Conservation (phyloP, 2,329 filamentous ascomycete genomes). For the Boeremia lycopersici region DNA sequence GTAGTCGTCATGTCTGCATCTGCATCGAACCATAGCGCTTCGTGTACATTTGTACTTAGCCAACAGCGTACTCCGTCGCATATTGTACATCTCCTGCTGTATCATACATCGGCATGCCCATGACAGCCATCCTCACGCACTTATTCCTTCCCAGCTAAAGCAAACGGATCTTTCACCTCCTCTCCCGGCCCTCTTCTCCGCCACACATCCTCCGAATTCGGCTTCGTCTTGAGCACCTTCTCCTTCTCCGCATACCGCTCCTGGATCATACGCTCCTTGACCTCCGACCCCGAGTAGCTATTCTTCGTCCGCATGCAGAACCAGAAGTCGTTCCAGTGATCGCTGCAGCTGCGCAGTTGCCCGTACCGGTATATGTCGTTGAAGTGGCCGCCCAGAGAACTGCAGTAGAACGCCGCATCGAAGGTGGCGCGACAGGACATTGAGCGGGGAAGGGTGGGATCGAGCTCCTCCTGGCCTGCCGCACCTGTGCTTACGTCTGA, state of each 20-base stretch:
- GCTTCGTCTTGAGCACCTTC: conserved; percentile 68
- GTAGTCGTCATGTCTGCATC: too few species aligned
- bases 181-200: conserved; percentile 63
- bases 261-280: conserved; percentile 64
- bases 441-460: conserved; percentile 66
- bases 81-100: conserved; percentile 1
- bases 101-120: too few species aligned
- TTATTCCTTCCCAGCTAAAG: conserved; percentile 20
- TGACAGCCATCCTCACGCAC: neutral
- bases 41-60: neutral
- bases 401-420: conserved; percentile 93
- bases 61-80: neutral
- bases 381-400: conserved; percentile 88
- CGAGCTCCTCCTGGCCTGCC: conserved; percentile 15
- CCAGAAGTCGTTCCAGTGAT: conserved; percentile 94
- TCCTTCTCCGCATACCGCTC: conserved; percentile 72
- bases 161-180: conserved; percentile 35
- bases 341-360: conserved; percentile 73
- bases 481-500: neutral
- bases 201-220: conserved; percentile 92
- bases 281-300: conserved; percentile 62
- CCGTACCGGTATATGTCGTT: conserved; percentile 90
- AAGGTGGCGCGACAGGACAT: conserved; percentile 93
- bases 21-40: too few species aligned
- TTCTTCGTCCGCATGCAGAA: conserved; percentile 88